These are phyloP conservation scores for Collybia sordida DNA, from an alignment of 768 basidiomycete species.

Conservation along the genomic window DNA sequence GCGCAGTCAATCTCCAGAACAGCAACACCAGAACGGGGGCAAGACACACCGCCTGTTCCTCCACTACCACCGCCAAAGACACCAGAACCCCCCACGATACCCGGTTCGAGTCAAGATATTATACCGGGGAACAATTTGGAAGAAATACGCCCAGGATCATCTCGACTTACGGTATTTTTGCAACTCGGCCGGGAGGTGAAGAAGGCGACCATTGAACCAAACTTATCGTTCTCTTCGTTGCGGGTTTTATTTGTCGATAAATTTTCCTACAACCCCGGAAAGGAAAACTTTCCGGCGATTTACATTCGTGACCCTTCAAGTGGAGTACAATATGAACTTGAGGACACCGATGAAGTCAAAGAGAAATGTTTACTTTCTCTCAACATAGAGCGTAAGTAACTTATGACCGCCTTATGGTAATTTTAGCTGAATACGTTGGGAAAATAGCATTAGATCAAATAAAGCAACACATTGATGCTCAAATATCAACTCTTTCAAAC, in stretches of 20 bases:
- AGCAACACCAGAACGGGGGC: conserved; percentile 38
- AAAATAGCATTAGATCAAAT: conserved; percentile 91
- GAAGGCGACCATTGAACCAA: conserved; percentile 73
- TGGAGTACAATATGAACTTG: conserved; percentile 93
- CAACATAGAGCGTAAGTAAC: conserved; percentile 91
- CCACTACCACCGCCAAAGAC: conserved; percentile 46
- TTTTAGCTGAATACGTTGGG: conserved; percentile 3
- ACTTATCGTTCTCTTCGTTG: conserved; percentile 69
- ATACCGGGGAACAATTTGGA: conserved; percentile 2
- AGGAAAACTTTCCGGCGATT: conserved; percentile 92
- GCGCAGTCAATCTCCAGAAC: conserved; percentile 29
- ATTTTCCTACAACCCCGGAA: conserved; percentile 91
- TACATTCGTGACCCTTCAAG: conserved; percentile 92
- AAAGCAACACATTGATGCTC: conserved; percentile 94
- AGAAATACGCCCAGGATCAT: conserved; percentile 22
- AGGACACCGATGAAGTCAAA: conserved; percentile 90
- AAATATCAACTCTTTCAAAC: conserved; percentile 80
- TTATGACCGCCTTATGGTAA: neutral
- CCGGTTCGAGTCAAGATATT: conserved; percentile 7
- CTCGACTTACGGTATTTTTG: conserved; percentile 74
- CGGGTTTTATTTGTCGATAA: conserved; percentile 91
- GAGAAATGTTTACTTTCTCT: conserved; percentile 86
- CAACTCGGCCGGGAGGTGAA: conserved; percentile 91
- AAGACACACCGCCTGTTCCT: conserved; percentile 40
- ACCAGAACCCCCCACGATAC: conserved; percentile 31